Conservation (phyloP, 2,329 filamentous ascomycete genomes). For the Ceratocystis smalleyi region DNA sequence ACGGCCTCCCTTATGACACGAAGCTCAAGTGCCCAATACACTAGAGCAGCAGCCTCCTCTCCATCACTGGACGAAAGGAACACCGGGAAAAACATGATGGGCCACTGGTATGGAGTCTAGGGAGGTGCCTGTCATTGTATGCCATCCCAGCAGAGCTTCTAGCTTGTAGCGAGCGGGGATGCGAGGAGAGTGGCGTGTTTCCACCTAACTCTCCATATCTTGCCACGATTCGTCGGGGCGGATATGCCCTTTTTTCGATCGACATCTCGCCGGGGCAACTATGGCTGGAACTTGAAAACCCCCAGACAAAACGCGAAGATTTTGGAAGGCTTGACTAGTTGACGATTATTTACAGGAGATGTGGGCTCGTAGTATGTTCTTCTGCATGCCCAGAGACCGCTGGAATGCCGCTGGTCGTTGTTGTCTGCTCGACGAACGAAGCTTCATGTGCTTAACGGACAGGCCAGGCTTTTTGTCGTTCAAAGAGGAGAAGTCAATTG, state of each 20-base stretch:
- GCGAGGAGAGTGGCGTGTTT: background rate
- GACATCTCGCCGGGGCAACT: background rate
- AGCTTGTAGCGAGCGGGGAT: background rate
- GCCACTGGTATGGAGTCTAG: background rate
- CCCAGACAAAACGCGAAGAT: background rate
- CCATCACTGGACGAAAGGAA: background rate
- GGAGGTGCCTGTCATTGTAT: background rate
- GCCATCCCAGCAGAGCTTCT: background rate
- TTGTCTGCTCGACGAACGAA: background rate
- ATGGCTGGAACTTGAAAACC: background rate
- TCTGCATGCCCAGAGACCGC: background rate
- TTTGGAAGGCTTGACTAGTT: background rate
- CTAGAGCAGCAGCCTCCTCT: background rate
- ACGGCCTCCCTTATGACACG: background rate
- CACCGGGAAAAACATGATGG: background rate
- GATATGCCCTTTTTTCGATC: conserved; percentile 3
- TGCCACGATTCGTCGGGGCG: background rate
- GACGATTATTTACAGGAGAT: background rate
- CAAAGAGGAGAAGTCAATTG: conserved; percentile 13
- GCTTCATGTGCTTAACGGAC: background rate
- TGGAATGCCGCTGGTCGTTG: background rate
- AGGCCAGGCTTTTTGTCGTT: conserved; percentile 6
- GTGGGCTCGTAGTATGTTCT: background rate
- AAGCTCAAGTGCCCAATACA: background rate
- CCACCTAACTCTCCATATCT: background rate